These are phyloP conservation scores for Alternaria gansuensis DNA, from an alignment of 2,329 filamentous ascomycete genomes.

Conservation along the genomic window DNA sequence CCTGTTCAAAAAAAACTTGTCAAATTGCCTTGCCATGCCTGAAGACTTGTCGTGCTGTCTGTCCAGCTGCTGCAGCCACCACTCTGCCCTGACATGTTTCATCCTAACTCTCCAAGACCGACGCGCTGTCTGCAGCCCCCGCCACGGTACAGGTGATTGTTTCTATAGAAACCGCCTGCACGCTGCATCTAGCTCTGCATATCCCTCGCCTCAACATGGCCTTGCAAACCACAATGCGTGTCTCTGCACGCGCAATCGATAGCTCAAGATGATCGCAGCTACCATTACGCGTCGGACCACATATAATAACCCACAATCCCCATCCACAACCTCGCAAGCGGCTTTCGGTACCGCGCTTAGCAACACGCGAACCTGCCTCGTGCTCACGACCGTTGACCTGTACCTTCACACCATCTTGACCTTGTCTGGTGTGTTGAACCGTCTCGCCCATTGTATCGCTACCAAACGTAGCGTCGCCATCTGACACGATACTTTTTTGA, in stretches of 20 bases:
- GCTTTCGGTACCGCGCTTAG: slow-evolving; percentile 3
- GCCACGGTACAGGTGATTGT: slow-evolving; percentile 3
- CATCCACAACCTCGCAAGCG: slow-evolving; percentile 7
- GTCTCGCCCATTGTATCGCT: slow-evolving; percentile 20
- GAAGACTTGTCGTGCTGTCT: not conserved
- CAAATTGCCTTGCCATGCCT: slow-evolving; percentile 19
- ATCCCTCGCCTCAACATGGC: slow-evolving; percentile 7
- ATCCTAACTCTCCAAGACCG: not conserved
- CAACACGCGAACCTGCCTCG: slow-evolving; percentile 2
- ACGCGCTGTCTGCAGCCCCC: slow-evolving; percentile 7
- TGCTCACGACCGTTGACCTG: slow-evolving; percentile 11
- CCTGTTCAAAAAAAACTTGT: slow-evolving; percentile 9
- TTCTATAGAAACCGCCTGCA: slow-evolving; percentile 20
- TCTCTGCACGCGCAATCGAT: slow-evolving; percentile 14
- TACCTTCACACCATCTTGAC: slow-evolving; percentile 7
- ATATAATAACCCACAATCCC: slow-evolving; percentile 31
- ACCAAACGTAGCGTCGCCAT: slow-evolving; percentile 27
- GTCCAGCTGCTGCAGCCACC: slow-evolving; percentile 1
- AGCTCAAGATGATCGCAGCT: slow-evolving; percentile 11
- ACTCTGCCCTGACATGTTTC: slow-evolving; percentile 5
- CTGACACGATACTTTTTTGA: slow-evolving; percentile 20
- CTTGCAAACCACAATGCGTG: slow-evolving; percentile 4
- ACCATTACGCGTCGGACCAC: slow-evolving; percentile 46
- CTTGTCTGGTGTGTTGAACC: slow-evolving; percentile 2
- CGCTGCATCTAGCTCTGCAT: slow-evolving; percentile 11